These are phyloP conservation scores for Magnaporthiopsis rhizophila DNA, from an alignment of 2,329 filamentous ascomycete genomes.

Conservation along the genomic window DNA sequence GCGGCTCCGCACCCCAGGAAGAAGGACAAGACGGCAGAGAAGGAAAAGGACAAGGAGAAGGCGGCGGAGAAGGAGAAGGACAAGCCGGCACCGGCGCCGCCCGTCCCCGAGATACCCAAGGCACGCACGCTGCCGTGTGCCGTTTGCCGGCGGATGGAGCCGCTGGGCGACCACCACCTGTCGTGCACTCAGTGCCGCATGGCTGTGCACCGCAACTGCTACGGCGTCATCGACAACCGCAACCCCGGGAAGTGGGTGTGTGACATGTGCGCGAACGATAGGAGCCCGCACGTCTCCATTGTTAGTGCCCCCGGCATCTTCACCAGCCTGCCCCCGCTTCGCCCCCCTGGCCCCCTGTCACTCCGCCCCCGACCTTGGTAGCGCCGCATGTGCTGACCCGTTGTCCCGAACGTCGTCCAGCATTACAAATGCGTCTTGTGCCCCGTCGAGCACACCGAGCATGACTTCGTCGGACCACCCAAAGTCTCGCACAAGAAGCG, in stretches of 20 bases:
- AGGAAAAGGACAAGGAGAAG: slow-evolving; percentile 49
- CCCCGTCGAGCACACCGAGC: slow-evolving; percentile 70
- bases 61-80: slow-evolving; percentile 56
- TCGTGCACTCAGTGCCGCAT: slow-evolving; percentile 83
- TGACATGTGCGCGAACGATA: slow-evolving; percentile 93
- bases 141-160: slow-evolving; percentile 69
- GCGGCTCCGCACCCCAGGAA: slow-evolving; percentile 30
- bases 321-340: slow-evolving; percentile 7
- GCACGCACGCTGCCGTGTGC: slow-evolving; percentile 75
- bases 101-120: slow-evolving; percentile 68
- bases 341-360: slow-evolving; percentile 2
- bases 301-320: slow-evolving; percentile 20
- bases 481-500: slow-evolving; percentile 80
- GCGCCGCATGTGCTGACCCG: slow-evolving; percentile 7
- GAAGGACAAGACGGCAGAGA: slow-evolving; percentile 42
- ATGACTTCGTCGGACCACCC: slow-evolving; percentile 76
- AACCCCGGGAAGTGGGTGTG: slow-evolving; percentile 79
- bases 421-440: slow-evolving; percentile 91
- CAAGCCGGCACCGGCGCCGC: slow-evolving; percentile 39
- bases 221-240: slow-evolving; percentile 70
- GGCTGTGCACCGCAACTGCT: slow-evolving; percentile 86
- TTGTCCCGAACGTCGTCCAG: slow-evolving; percentile 27
- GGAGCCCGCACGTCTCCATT: slow-evolving; percentile 85
- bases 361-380: slow-evolving; percentile 5
- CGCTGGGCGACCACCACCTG: slow-evolving; percentile 62